Base-by-base conservation (phyloP, 1,139 yeast genomes). In the Saccharomyces hybrid region DNA sequence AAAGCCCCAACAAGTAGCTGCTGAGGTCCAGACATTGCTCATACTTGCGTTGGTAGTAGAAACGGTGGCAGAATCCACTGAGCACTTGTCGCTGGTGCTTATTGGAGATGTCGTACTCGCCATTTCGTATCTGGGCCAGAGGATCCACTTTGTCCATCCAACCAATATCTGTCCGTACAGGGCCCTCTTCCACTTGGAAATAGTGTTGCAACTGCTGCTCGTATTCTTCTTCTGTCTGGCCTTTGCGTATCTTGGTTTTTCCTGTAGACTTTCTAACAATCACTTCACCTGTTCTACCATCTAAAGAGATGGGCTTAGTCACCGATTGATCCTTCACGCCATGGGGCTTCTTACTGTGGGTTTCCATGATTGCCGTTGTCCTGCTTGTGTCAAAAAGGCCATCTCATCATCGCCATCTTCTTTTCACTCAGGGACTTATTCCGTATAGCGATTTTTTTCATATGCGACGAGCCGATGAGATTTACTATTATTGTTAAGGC, bases 191-290 rank as follows among this genome's bases (percentile, higher is more conserved):
- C 53, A 66, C 68, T 2, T 57, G 46, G 44, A 57, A 56, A 64
- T 80, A 84, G 56, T 74, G 76, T 1, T 54, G 47, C 54, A 71
- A 69, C 62, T 85, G 88, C 4, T 57, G 63, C 25, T 62, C 65
- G 59, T 70, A 84, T 51, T 78, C 82, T 56, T 80, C 86, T 47
- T 77, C 80, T 0, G 81, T 65, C 63, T 85, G 90, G 0, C 80
- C 81, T 60, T 82, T 84, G 46, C 90, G 71, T 7, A 73, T 60
- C 48, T 71, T 71, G 11, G 64, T 57, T 52, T 71, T 67, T 0
- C 79, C 79, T 1, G 77, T 72, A 1, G 76, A 68, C 51, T 71
- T 74, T 38, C 66, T 62, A 3, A 75, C 76, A 3, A 69, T 54
- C 0, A 75, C 76, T 57, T 72, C 73, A 6, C 70, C 68, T 3